These are phyloP conservation scores for Diaporthe sp. DNA, from an alignment of 2,329 filamentous ascomycete genomes.

Conservation along the genomic window DNA sequence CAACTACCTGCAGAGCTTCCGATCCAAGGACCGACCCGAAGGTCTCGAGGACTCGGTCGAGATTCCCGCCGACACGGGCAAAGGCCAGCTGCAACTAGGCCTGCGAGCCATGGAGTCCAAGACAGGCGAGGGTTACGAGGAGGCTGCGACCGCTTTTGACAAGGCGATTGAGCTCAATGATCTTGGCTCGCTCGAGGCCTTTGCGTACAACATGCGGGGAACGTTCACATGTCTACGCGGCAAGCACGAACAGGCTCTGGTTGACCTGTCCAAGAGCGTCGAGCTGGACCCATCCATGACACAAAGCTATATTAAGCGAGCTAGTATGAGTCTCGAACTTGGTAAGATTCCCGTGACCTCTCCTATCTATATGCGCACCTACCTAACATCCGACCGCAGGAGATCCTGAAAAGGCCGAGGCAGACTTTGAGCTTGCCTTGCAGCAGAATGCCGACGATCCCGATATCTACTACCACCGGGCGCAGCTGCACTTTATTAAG, in stretches of 20 bases:
- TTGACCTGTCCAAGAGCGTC: constrained; percentile 91
- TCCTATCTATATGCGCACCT: background rate
- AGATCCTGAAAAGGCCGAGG: constrained; percentile 85
- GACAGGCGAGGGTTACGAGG: constrained; percentile 91
- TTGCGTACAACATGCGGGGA: constrained; percentile 95
- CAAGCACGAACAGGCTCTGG: constrained; percentile 83
- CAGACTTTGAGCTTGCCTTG: constrained; percentile 88
- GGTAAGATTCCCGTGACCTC: constrained; percentile 61
- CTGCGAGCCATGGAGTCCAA: constrained; percentile 84
- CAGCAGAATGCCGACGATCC: constrained; percentile 88
- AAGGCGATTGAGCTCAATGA: constrained; percentile 86
- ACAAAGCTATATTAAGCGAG: constrained; percentile 98
- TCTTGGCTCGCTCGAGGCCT: constrained; percentile 84
- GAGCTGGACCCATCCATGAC: constrained; percentile 88
- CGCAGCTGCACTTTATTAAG: constrained; percentile 98
- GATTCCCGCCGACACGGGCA: constrained; percentile 80
- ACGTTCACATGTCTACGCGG: constrained; percentile 95
- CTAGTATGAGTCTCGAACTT: constrained; percentile 96
- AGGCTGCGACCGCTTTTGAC: constrained; percentile 87
- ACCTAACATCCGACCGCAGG: constrained; percentile 59
- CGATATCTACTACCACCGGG: constrained; percentile 99
- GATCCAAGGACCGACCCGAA: constrained; percentile 79
- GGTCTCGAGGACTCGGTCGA: constrained; percentile 87
- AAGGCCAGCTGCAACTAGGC: constrained; percentile 87
- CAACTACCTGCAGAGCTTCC: constrained; percentile 99